Base-by-base conservation (phyloP, 2,329 filamentous ascomycete species). In the Botryotinia globosa region DNA sequence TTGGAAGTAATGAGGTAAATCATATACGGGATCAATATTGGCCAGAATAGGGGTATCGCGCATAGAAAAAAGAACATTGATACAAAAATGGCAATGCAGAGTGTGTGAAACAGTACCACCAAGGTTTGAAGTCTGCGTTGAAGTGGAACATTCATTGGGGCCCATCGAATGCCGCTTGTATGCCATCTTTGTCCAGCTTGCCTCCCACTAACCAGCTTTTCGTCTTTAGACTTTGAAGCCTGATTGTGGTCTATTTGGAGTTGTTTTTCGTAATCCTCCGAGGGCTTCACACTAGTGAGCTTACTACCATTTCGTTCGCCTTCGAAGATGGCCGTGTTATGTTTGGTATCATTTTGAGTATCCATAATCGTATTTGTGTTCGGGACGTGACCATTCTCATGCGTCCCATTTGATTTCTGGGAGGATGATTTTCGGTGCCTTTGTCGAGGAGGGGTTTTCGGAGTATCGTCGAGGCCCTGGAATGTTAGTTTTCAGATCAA, bases 1-100 rank as follows among this genome's bases (percentile, higher is more conserved):
- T 90, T 91, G 37, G 94, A 97, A 76, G 94, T 89, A 37, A 96
- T 87, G 75, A 95, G 89, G 80, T 97, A 93, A 73, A 98, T 86
- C 59, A 97, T 86, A 79, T 98, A 98, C 0, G 94, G 85, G 12
- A 91, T 84, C 32, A 91, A 80, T 59, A 91, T 83, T 2, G 95
- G 95, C 96, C 96, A 99, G 65, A 91, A 89, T n/a, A 98, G 84
- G 0, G 96, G 96, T 72, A 97, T 94, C 72, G 93, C 92, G 82
- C 94, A 97, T 48, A 94, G 89, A 80, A 97, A 92, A 85, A 97
- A 97, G 85, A 98, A 98, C 73, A 91, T 82, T 8, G 93, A 92
- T 8, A 97, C 86, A 77, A 89, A 87, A 37, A 89, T 83, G n/a
- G 89, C 87, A 74, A 94, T 91, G 72, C 87, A 89, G 76, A 93